phyloP scores from a whole-genome alignment of 306 rosid species.

The Echinosophora koreensis region DNA sequence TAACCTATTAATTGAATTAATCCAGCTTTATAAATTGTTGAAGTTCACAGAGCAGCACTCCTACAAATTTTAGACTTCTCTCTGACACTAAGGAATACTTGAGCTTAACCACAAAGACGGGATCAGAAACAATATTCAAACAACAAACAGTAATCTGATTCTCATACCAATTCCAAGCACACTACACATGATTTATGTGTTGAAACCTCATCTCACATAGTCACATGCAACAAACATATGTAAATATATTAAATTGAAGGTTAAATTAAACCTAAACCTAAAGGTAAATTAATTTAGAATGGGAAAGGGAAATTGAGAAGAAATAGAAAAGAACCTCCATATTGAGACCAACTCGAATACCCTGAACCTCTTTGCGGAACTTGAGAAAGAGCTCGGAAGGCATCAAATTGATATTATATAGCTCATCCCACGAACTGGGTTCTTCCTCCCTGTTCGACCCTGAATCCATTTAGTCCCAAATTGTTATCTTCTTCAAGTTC shows the following conservation, averaged over 20 bases:
- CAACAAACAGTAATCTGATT: neutral
- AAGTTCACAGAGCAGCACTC: neutral
- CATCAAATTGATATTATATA: slow-evolving; percentile 70
- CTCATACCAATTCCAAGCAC: slow-evolving; percentile 1
- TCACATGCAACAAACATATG: slow-evolving; percentile 9
- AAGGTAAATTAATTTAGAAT: neutral
- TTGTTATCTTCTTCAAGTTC: no score
- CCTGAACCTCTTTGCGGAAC: slow-evolving; percentile 84
- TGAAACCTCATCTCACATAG: slow-evolving; percentile 13
- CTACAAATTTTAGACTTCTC: slow-evolving; percentile 20
- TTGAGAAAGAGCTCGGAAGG: slow-evolving; percentile 85
- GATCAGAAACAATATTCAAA: slow-evolving; percentile 15
- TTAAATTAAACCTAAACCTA: neutral
- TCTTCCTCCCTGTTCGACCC: slow-evolving; percentile 66
- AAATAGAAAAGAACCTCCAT: slow-evolving; percentile 67
- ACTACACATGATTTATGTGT: neutral
- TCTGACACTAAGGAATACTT: slow-evolving; percentile 6
- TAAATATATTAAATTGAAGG: neutral
- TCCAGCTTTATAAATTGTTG: slow-evolving; percentile 1
- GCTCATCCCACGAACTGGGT: slow-evolving; percentile 78
- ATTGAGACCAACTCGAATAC: slow-evolving; percentile 82
- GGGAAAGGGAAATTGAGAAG: neutral
- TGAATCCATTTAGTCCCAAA: slow-evolving; percentile 53
- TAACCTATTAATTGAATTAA: slow-evolving; percentile 13
- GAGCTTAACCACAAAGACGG: slow-evolving; percentile 7